Percentiles rank a stretch among this genome's conserved stretches.
These are phyloP conservation scores for Pythium monospermum DNA, from an alignment of 352 stramenopile genomes.

Conservation along the genomic window DNA sequence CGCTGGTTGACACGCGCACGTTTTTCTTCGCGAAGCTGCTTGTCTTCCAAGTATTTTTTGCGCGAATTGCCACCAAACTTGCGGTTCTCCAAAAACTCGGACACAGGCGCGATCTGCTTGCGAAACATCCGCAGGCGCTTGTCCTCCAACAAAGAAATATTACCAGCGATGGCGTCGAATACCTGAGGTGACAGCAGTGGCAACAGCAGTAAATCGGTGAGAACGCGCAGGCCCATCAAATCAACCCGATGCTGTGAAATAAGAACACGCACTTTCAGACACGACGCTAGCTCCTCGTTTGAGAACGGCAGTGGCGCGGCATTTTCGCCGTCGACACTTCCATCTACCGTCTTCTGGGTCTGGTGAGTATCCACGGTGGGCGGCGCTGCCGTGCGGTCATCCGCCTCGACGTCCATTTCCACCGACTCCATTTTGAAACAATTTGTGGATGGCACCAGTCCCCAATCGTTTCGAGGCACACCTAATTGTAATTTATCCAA, in stretches of 20 bases:
- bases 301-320: constrained; percentile 60
- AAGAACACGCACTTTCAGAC: constrained; percentile 38
- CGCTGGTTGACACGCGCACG: constrained; percentile 76
- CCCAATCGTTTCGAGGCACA: too few species aligned
- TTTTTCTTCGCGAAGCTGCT: constrained; percentile 82
- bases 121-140: constrained; percentile 70
- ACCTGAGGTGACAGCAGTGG: constrained; percentile 28
- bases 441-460: constrained; percentile 5
- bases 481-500: constrained; percentile 12
- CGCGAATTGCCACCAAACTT: constrained; percentile 80
- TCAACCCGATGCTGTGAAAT: constrained; percentile 4
- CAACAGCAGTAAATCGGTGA: neutral
- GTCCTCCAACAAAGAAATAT: constrained; percentile 57
- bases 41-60: constrained; percentile 88
- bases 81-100: constrained; percentile 74
- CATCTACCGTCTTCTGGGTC: neutral
- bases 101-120: constrained; percentile 74
- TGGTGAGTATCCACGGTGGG: neutral
- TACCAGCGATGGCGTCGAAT: constrained; percentile 43
- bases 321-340: constrained; percentile 1
- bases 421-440: constrained; percentile 22
- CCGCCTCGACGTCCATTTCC: constrained; percentile 34
- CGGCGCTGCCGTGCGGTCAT: constrained; percentile 12
- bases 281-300: constrained; percentile 51
- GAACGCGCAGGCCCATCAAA: neutral